Conservation (phyloP, 2,329 filamentous ascomycete species). For the Podosphaera fusca region DNA sequence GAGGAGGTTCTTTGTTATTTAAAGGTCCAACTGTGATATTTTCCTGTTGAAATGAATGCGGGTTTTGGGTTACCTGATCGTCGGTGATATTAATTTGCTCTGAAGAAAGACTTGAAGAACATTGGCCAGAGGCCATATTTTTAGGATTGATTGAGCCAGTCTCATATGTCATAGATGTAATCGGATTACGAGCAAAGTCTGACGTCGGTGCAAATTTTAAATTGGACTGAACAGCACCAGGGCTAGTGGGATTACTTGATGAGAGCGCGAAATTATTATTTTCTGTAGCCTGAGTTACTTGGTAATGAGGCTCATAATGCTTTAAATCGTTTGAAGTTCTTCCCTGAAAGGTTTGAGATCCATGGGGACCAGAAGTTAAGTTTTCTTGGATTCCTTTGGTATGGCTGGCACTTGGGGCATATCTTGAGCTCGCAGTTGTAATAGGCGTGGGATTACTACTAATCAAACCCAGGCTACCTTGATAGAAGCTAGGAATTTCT, state of each 20-base stretch:
- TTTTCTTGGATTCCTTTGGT: conserved; percentile 9
- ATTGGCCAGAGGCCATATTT: conserved; percentile 5
- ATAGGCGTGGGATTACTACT: conserved; percentile 6
- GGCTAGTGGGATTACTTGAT: conserved; percentile 12
- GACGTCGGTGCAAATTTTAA: conserved; percentile 7
- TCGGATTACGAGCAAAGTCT: conserved; percentile 4
- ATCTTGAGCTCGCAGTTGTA: conserved; percentile 12
- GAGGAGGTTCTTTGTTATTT: conserved; percentile 21
- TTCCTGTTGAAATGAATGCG: too few species aligned
- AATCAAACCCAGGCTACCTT: conserved; percentile 14
- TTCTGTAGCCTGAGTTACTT: conserved; percentile 16
- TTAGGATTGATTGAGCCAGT: background rate
- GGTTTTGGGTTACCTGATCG: too few species aligned
- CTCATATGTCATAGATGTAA: too few species aligned
- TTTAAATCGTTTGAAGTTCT: conserved; percentile 22
- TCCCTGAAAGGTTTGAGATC: conserved; percentile 19
- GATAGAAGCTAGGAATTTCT: conserved; percentile 33
- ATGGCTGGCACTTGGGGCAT: conserved; percentile 13
- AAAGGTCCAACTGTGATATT: too few species aligned
- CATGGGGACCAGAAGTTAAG: conserved; percentile 8
- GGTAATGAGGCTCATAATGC: conserved; percentile 21
- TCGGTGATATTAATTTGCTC: background rate
- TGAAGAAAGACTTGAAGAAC: background rate
- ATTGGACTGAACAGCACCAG: conserved; percentile 8
- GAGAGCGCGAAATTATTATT: background rate